Conservation (phyloP, 768 basidiomycete species). For the Phlebiopsis flavidoalba region DNA sequence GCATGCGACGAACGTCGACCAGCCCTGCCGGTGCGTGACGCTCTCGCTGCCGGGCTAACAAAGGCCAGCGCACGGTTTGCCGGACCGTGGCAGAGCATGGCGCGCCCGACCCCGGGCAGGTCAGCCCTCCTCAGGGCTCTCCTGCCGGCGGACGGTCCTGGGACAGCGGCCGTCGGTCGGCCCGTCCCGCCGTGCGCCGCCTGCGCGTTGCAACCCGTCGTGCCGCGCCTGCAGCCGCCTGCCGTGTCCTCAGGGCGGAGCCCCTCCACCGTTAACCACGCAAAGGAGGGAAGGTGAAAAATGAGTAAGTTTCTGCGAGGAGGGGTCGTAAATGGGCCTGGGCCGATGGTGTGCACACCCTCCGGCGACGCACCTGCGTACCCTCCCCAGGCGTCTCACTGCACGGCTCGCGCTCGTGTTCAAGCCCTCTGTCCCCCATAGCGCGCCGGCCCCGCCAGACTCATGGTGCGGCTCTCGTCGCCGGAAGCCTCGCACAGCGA, state of each 20-base stretch:
- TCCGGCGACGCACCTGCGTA: conserved; percentile 19
- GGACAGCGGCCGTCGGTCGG: conserved; percentile 26
- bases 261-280: too few species aligned
- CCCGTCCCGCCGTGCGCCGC: conserved; percentile 27
- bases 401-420: conserved; percentile 28
- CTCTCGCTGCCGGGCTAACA: conserved; percentile 27
- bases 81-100: conserved; percentile 15
- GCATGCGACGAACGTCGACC: conserved; percentile 26
- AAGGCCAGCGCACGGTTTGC: conserved; percentile 13
- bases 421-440: conserved; percentile 13
- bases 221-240: background rate
- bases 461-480: conserved; percentile 13
- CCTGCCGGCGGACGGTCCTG: conserved; percentile 34
- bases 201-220: conserved; percentile 29
- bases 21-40: conserved; percentile 34
- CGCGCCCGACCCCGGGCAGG: conserved; percentile 24
- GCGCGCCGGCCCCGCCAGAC: conserved; percentile 4
- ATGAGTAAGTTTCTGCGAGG: too few species aligned
- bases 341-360: too few species aligned
- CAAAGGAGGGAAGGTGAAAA: too few species aligned
- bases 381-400: conserved; percentile 26
- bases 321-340: too few species aligned
- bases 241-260: background rate
- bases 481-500: background rate
- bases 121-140: conserved; percentile 29